Evolutionary conservation across 371 early-diverging fungal genomes (phyloP), one percentile per base, ranked within the genome.

Genomic region (Syncephalis plumigaleata): DNA sequence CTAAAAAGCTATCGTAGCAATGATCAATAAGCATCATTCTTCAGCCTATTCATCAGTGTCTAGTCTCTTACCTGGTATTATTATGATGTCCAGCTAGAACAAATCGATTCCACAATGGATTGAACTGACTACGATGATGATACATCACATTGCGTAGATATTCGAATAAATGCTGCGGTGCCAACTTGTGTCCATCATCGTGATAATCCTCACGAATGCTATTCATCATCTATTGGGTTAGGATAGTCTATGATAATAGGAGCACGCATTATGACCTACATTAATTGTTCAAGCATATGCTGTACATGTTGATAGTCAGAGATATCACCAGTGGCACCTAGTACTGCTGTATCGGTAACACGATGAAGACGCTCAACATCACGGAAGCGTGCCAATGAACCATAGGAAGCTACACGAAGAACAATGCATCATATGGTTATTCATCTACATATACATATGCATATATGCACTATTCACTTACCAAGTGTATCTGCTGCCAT

Each of bases 91-190:
- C 98, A 36, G 85, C 98, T 43, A 98, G 80, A 25, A 96, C 76
- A 46, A 88, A 75, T 37, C 83, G 73, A 70, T 97, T 92, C 91
- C 96, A 96, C 45, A 98, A 78, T 27, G 98, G 99, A 61, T 94
- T 79, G 51, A 89, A 65, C 61, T 91, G 81, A 61, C 74, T 82
- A 56, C 99, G 77, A 60, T 95, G 76, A 54, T 70, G 67, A 68
- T 99, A 99, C 92, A 98, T 84, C 49, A 96, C 73, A 44, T 81
- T 70, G 69, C 81, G 77, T 42, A 95, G 64, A 55, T 84, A 94
- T 63, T 88, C 87, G 64, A 81, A 88, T 44, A 95, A 79, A 64
- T 93, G 77, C 27, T 73, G 68, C 17, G 96, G 79, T 25, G 76
- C 79, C 42, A 93, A 63, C 20, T 68, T 66, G 63, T 93, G 92